These are phyloP conservation scores for Lecanosticta acicola DNA, from an alignment of 2,329 filamentous ascomycete genomes.

Conservation along the genomic window DNA sequence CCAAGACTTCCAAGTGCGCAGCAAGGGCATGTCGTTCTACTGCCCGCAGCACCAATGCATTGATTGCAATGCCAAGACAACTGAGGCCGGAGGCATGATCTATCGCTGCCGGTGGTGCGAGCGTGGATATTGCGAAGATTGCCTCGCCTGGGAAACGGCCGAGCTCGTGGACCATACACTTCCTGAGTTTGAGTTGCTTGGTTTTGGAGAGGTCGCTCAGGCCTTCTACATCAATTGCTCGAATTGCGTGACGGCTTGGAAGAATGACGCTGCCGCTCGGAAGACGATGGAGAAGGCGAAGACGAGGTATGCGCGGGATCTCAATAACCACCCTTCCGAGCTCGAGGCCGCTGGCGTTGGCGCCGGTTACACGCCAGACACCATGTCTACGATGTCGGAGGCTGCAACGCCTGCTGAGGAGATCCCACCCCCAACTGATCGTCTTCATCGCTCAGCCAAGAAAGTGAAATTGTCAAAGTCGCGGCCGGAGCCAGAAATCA, in stretches of 20 bases:
- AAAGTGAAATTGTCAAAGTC: constrained; percentile 1
- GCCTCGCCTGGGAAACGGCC: constrained; percentile 49
- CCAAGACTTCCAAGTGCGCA: constrained; percentile 37
- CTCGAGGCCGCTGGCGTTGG: constrained; percentile 1
- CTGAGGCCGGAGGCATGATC: constrained; percentile 45
- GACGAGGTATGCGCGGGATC: constrained; percentile 11
- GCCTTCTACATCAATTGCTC: constrained; percentile 52
- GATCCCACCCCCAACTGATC: constrained; percentile 3
- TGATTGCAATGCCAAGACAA: constrained; percentile 49
- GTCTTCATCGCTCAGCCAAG: constrained; percentile 7
- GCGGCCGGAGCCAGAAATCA: background rate
- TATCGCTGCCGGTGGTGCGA: constrained; percentile 54
- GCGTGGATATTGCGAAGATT: constrained; percentile 54
- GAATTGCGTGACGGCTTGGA: constrained; percentile 38
- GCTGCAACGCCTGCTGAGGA: constrained; percentile 17
- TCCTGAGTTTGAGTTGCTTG: constrained; percentile 49
- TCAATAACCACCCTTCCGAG: constrained; percentile 2
- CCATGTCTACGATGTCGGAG: constrained; percentile 18
- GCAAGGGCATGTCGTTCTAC: constrained; percentile 42
- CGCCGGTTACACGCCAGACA: constrained; percentile 15
- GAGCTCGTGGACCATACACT: constrained; percentile 49
- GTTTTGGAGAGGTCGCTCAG: constrained; percentile 38
- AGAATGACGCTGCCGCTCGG: constrained; percentile 21
- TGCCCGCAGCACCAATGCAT: constrained; percentile 54
- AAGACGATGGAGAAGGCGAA: constrained; percentile 11